phyloP scores from a whole-genome alignment of 345 rosid species.

The Iberis pinnata region DNA sequence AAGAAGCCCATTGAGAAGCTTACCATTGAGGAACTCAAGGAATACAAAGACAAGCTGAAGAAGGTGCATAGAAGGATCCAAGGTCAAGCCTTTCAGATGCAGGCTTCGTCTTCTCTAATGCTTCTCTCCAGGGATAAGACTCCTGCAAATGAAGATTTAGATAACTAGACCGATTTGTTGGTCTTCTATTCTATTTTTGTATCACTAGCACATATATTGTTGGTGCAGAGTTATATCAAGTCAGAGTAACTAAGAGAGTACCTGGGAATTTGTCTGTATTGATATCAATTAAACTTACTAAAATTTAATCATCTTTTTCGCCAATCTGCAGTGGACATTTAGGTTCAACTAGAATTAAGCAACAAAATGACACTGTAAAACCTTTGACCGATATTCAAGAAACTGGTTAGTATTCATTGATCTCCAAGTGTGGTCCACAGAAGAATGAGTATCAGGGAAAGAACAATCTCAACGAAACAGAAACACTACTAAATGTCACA shows the following conservation, averaged over 20 bases:
- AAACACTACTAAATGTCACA: constrained; percentile 14
- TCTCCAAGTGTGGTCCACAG: constrained; percentile 1
- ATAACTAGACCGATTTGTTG: constrained; percentile 6
- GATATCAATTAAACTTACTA: not conserved
- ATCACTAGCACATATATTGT: constrained; percentile 13
- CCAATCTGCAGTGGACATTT: constrained; percentile 4
- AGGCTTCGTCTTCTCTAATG: constrained; percentile 38
- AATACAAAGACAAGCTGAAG: constrained; percentile 31
- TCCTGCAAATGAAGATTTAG: constrained; percentile 15
- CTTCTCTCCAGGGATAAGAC: constrained; percentile 19
- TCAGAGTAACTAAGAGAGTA: constrained; percentile 13
- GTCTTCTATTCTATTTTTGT: constrained; percentile 13
- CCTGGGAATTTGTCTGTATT: constrained; percentile 15
- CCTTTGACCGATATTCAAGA: constrained; percentile 7
- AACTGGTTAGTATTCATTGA: constrained; percentile 18
- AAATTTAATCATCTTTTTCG: constrained; percentile 8
- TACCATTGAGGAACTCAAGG: constrained; percentile 23
- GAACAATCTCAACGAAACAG: not conserved
- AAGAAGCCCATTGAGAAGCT: constrained; percentile 19
- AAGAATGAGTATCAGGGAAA: constrained; percentile 11
- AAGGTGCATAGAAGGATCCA: constrained; percentile 21
- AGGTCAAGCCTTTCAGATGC: constrained; percentile 23
- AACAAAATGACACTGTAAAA: not conserved
- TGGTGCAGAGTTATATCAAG: constrained; percentile 14
- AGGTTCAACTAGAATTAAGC: not conserved